phyloP scores from a whole-genome alignment of 257 asterid species.

The Solanum etuberosum region DNA sequence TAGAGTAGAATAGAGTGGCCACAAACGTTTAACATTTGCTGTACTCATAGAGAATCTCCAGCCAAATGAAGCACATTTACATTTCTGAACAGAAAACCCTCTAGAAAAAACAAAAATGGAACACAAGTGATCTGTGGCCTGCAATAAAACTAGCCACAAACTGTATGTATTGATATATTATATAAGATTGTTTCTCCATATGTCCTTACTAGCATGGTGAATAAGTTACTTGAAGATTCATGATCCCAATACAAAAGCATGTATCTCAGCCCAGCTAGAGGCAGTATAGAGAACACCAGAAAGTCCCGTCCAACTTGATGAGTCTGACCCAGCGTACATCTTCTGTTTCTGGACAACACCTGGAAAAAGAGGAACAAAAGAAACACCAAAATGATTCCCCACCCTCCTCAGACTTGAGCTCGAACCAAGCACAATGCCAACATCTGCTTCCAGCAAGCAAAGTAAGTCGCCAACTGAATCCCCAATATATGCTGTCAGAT shows the following conservation, averaged over 20 bases:
- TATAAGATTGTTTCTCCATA: not conserved
- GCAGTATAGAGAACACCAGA: constrained; percentile 80
- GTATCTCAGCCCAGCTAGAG: constrained; percentile 87
- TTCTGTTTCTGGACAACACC: constrained; percentile 68
- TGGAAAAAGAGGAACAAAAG: constrained; percentile 57
- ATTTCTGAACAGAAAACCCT: not conserved
- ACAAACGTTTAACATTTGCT: not conserved
- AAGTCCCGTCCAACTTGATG: constrained; percentile 46
- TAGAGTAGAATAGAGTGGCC: not conserved
- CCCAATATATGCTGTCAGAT: constrained; percentile 63
- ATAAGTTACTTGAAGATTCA: not conserved
- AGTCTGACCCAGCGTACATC: constrained; percentile 16
- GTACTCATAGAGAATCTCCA: not conserved
- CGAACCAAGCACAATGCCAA: constrained; percentile 81
- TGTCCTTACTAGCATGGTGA: not conserved
- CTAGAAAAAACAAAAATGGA: not conserved
- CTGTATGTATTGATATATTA: not conserved
- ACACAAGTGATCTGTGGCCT: not conserved
- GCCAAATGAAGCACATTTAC: constrained; percentile 6
- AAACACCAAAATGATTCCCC: constrained; percentile 73
- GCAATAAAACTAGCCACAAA: constrained; percentile 4
- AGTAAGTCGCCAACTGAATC: constrained; percentile 96
- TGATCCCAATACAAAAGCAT: constrained; percentile 59
- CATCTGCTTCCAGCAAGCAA: constrained; percentile 89
- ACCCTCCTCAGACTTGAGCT: constrained; percentile 64